Evolutionary conservation across 2,329 filamentous ascomycete species (phyloP), one percentile per base, ranked within the genome.

Genomic region (Ceratocystis eucalypticola): DNA sequence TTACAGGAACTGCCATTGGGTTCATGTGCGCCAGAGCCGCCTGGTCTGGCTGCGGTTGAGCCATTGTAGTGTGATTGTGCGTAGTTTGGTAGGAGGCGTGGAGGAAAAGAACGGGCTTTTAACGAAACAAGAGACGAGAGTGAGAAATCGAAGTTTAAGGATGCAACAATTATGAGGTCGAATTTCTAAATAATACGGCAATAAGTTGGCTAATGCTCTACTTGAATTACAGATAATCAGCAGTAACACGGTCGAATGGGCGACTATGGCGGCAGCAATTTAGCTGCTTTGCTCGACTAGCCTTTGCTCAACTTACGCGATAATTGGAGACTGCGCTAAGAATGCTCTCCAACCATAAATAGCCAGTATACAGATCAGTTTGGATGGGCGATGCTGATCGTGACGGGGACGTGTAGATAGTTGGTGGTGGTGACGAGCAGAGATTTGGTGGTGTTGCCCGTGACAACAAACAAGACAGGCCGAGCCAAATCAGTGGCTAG

Each of bases 1-100:
- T 61, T 4, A 67, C 66, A 2, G 53, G 30, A n/a, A 68, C 64
- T 10, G 30, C 61, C 57, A 68, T 63, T 46, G 57, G 15, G 7
- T 62, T 65, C 37, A 68, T 65, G 63, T 68, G 66, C n/a, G 66
- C 57, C 41, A 68, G 37, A 37, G 55, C 37, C 37, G 37, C 57
- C 44, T 68, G 66, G 25, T 59, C 63, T 25, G 66, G 45, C 37
- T 67, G 65, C 64, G 62, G 65, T 67, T 67, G 65, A 30, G 65
- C 62, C 65, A 67, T 67, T 41, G 61, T 46, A n/a, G 5, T 4
- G 17, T 10, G 8, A 44, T 12, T 25, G 15, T 33, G 25, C 17
- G 61, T 48, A 1, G 41, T 6, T 45, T 20, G 25, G 17, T 7
- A 25, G 41, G 44, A n/a, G 28, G n/a, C 20, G 41, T 10, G 10